These are phyloP conservation scores for Daldinia caldariorum DNA, from an alignment of 495 filamentous ascomycete genomes.

Conservation along the genomic window DNA sequence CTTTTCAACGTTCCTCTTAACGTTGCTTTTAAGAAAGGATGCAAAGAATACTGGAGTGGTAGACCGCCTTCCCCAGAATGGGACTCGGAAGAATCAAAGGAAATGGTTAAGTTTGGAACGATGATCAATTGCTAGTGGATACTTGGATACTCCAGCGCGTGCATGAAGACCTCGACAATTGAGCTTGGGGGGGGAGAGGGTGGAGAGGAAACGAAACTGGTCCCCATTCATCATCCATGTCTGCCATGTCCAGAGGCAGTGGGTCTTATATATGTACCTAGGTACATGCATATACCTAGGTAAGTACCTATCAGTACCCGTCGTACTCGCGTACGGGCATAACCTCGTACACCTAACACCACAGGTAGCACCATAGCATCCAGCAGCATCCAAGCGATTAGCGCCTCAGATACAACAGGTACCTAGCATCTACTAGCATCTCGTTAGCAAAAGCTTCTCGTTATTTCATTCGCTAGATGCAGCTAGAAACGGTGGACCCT, in stretches of 20 bases:
- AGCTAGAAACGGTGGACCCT: neutral
- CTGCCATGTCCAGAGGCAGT: neutral
- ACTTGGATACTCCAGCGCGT: neutral
- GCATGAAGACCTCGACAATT: neutral
- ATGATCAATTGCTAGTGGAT: conserved; percentile 30
- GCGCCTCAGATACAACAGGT: conserved; percentile 23
- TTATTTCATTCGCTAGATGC: conserved; percentile 22
- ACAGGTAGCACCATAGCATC: neutral
- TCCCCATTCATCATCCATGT: neutral
- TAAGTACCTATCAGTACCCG: neutral
- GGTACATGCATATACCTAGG: neutral
- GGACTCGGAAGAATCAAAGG: conserved; percentile 40
- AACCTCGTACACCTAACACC: neutral
- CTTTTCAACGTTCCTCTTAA: neutral
- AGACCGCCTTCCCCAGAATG: conserved; percentile 44
- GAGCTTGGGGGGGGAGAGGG: neutral
- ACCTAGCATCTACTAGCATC: conserved; percentile 14
- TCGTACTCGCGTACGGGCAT: neutral
- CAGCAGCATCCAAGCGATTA: neutral
- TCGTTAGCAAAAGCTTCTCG: conserved; percentile 12
- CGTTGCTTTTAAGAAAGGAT: conserved; percentile 17
- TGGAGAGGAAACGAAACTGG: neutral
- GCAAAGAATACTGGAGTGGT: conserved; percentile 20
- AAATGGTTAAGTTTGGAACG: conserved; percentile 27
- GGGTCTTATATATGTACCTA: too few relatives aligned